Percentiles rank a stretch among this genome's conserved stretches.
phyloP scores from a whole-genome alignment of 495 filamentous ascomycete genomes.

The Echria macrotheca region DNA sequence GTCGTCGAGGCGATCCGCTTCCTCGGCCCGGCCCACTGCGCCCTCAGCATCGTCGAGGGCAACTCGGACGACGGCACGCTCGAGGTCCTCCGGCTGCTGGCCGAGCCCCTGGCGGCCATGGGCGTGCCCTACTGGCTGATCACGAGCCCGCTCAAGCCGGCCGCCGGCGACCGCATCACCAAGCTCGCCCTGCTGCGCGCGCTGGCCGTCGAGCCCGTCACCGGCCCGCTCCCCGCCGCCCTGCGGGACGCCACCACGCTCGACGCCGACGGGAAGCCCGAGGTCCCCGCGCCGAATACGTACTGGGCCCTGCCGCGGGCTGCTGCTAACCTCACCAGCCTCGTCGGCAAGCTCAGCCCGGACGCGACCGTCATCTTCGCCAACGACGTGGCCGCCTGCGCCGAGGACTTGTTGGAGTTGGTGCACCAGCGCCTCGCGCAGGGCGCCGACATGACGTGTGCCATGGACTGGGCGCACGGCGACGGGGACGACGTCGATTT shows the following conservation, averaged over 20 bases:
- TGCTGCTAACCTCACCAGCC: not conserved
- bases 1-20: slow-evolving; percentile 44
- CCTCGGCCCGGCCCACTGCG: slow-evolving; percentile 43
- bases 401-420: slow-evolving; percentile 51
- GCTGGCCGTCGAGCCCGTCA: slow-evolving; percentile 22
- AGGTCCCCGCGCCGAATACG: not conserved
- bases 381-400: slow-evolving; percentile 45
- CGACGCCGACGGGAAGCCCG: not conserved
- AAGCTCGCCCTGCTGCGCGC: slow-evolving; percentile 7
- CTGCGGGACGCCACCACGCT: not conserved
- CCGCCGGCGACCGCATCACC: slow-evolving; percentile 13
- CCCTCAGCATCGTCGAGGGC: slow-evolving; percentile 45
- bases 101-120: not conserved
- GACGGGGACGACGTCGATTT: slow-evolving; percentile 21
- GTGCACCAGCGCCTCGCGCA: slow-evolving; percentile 39
- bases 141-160: not conserved
- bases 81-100: slow-evolving; percentile 27
- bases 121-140: not conserved
- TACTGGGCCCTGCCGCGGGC: slow-evolving; percentile 1
- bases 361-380: slow-evolving; percentile 44
- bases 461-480: slow-evolving; percentile 48
- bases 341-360: slow-evolving; percentile 2
- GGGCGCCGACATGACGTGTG: slow-evolving; percentile 48
- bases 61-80: slow-evolving; percentile 47
- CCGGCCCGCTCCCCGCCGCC: not conserved